Evolutionary conservation across 2,329 filamentous ascomycete genomes (phyloP).

Genomic region (Fusarium abutilonis): DNA sequence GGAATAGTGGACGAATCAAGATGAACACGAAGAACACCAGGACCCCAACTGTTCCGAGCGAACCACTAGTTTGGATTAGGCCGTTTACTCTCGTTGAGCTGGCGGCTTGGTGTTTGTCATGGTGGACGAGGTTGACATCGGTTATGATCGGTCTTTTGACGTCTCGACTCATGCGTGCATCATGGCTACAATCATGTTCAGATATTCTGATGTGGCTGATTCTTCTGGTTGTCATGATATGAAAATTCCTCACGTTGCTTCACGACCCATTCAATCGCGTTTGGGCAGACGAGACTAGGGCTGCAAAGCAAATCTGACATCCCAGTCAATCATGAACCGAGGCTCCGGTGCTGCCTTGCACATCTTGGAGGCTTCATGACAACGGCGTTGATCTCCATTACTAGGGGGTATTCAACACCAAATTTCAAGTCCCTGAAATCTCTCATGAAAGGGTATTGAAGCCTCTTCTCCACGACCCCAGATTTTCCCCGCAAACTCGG

Average conservation of each 20-base stretch:
- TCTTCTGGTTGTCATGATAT: constrained; percentile 7
- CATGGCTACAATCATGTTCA: constrained; percentile 4
- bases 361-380: constrained; percentile 18
- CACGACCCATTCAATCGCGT: constrained; percentile 2
- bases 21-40: constrained; percentile 9
- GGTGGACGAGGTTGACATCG: constrained; percentile 7
- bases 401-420: constrained; percentile 17
- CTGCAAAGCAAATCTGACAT: constrained; percentile 26
- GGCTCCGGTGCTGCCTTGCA: constrained; percentile 8
- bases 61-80: constrained; percentile 29
- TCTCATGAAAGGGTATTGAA: constrained; percentile 16
- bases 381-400: constrained; percentile 23
- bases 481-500: constrained; percentile 44
- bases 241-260: constrained; percentile 1
- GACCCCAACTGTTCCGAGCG: constrained; percentile 28
- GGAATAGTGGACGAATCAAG: constrained; percentile 30
- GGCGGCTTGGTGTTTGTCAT: not conserved
- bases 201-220: constrained; percentile 3
- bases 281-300: constrained; percentile 15
- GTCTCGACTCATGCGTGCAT: constrained; percentile 16
- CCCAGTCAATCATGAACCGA: constrained; percentile 19
- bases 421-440: constrained; percentile 15
- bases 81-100: constrained; percentile 11
- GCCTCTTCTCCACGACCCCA: constrained; percentile 38
- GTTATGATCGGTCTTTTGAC: constrained; percentile 29